Percentiles rank a stretch among this genome's conserved stretches.
Evolutionary conservation across 371 early-diverging fungal genomes (phyloP).

Genomic region (Actinomortierella wolfii): DNA sequence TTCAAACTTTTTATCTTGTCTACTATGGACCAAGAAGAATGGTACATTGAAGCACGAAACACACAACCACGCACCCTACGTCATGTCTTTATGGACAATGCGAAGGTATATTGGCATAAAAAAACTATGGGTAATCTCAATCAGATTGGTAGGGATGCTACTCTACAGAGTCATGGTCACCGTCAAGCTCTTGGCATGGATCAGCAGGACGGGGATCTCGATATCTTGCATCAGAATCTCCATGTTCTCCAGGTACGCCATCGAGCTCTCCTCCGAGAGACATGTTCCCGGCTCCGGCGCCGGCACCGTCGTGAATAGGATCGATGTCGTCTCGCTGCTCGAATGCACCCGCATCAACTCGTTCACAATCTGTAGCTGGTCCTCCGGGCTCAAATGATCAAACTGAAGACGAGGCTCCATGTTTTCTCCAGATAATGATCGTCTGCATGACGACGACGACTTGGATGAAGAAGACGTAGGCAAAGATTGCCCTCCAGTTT

Average conservation of each 20-base stretch:
- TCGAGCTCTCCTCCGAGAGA: conserved; percentile 38
- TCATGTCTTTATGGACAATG: too few species aligned
- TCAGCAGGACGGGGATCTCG: conserved; percentile 56
- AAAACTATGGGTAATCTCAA: too few species aligned
- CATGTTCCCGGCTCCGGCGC: conserved; percentile 58
- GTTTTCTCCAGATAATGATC: conserved; percentile 3
- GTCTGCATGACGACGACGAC: conserved; percentile 1
- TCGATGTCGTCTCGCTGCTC: conserved; percentile 45
- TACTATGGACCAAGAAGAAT: too few species aligned
- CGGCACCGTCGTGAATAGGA: conserved; percentile 62
- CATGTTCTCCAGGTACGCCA: conserved; percentile 51
- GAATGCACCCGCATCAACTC: conserved; percentile 58
- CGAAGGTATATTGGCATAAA: too few species aligned
- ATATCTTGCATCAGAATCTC: conserved; percentile 53
- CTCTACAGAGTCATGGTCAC: conserved; percentile 65
- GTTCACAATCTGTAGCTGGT: conserved; percentile 60
- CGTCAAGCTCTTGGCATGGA: conserved; percentile 62
- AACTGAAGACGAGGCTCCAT: conserved; percentile 48
- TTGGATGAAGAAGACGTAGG: background rate
- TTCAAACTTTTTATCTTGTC: too few species aligned
- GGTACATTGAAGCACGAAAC: too few species aligned
- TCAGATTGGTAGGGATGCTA: too few species aligned
- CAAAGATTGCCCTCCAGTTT: background rate
- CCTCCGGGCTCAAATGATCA: conserved; percentile 51
- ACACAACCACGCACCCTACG: too few species aligned